Evolutionary conservation across 805 yeast species (phyloP).

Genomic region (Cyberlindnera americana): DNA sequence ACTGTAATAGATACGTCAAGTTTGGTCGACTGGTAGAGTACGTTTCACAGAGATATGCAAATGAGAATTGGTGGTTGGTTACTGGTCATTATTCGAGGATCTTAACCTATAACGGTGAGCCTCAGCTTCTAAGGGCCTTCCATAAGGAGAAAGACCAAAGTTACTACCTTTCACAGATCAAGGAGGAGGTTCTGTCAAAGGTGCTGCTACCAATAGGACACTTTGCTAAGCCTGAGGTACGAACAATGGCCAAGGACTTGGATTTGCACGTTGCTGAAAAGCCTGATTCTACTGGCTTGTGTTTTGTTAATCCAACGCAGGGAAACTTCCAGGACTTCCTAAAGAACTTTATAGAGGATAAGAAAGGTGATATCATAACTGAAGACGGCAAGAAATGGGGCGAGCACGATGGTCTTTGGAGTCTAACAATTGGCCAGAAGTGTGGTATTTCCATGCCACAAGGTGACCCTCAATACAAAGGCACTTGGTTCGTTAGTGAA

Average conservation of each 20-base stretch:
- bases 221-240: constrained; percentile 66
- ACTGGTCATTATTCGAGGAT: constrained; percentile 81
- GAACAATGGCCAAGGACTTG: constrained; percentile 57
- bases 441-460: constrained; percentile 84
- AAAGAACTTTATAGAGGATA: constrained; percentile 65
- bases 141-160: constrained; percentile 80
- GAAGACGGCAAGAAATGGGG: constrained; percentile 78
- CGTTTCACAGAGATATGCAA: constrained; percentile 37
- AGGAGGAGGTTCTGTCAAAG: constrained; percentile 40
- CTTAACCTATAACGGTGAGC: constrained; percentile 33
- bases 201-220: constrained; percentile 81
- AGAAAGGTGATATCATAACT: constrained; percentile 79
- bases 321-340: constrained; percentile 74
- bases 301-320: constrained; percentile 71
- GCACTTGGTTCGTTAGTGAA: constrained; percentile 83
- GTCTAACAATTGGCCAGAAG: constrained; percentile 91
- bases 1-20: constrained; percentile 81
- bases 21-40: constrained; percentile 74
- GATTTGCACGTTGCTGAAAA: constrained; percentile 64
- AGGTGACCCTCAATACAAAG: constrained; percentile 68
- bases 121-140: constrained; percentile 53
- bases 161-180: constrained; percentile 75
- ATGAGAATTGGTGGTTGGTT: constrained; percentile 71
- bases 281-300: constrained; percentile 92
- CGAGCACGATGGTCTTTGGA: constrained; percentile 83